phyloP scores from a whole-genome alignment of 306 rosid genomes.

The Gastrolobium villosum region DNA sequence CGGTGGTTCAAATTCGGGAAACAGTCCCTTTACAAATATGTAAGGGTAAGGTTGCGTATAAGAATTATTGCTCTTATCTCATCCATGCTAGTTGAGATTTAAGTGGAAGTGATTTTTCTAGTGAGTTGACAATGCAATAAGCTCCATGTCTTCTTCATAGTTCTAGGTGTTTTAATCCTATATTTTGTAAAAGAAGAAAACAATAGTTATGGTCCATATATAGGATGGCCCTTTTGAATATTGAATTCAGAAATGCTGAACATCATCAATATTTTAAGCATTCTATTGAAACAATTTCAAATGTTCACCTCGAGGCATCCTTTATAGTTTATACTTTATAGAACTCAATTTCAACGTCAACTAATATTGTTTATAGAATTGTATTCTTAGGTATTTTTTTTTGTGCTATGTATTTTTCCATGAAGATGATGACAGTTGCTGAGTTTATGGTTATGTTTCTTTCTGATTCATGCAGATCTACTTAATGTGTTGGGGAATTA shows the following conservation, averaged over 20 bases:
- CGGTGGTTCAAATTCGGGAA: not conserved
- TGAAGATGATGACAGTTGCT: not conserved
- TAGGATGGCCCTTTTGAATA: not conserved
- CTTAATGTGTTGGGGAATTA: constrained; percentile 48
- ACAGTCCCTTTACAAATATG: no score
- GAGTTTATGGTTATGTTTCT: constrained; percentile 18
- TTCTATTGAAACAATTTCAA: not conserved
- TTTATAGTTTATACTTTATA: constrained; percentile 5
- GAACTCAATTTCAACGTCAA: constrained; percentile 14
- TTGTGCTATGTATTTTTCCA: not conserved
- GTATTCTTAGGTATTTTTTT: not conserved
- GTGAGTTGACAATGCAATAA: not conserved
- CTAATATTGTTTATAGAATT: not conserved
- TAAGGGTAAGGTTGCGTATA: no score
- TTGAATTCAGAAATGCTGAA: not conserved
- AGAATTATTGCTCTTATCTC: no score
- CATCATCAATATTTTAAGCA: not conserved
- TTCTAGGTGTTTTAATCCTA: not conserved
- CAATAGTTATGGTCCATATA: not conserved
- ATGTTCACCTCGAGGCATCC: not conserved
- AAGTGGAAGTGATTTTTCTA: no score
- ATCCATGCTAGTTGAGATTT: no score
- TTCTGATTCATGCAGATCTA: constrained; percentile 55
- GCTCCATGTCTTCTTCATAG: not conserved
- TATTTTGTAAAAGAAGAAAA: constrained; percentile 1